Conservation (phyloP, 768 basidiomycete species). For the Lactarius indigo region DNA sequence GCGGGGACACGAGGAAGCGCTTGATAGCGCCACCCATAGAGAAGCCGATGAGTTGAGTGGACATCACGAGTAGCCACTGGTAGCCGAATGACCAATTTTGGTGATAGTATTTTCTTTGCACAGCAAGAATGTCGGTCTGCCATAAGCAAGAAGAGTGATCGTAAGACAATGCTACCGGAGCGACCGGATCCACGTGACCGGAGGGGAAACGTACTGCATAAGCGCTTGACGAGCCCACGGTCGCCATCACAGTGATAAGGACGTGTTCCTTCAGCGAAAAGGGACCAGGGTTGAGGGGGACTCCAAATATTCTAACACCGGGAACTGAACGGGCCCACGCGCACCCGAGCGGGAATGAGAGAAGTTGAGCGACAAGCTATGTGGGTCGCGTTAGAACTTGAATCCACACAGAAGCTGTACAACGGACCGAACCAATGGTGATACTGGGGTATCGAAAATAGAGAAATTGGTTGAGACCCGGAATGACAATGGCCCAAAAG, state of each 20-base stretch:
- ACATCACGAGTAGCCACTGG: constrained; percentile 77
- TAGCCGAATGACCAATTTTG: constrained; percentile 47
- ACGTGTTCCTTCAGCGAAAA: constrained; percentile 61
- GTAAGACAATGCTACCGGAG: constrained; percentile 8
- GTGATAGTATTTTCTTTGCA: constrained; percentile 66
- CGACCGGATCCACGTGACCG: not conserved
- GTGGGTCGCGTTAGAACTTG: constrained; percentile 5
- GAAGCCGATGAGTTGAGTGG: constrained; percentile 77
- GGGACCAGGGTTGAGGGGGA: constrained; percentile 68
- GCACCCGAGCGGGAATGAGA: constrained; percentile 67
- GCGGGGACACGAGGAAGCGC: constrained; percentile 69
- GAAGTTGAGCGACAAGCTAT: constrained; percentile 64
- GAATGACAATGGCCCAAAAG: constrained; percentile 60
- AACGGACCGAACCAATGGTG: constrained; percentile 32
- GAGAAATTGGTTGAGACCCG: constrained; percentile 72
- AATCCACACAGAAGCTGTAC: not conserved
- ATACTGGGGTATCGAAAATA: constrained; percentile 38
- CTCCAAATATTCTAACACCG: constrained; percentile 52
- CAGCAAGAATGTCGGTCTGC: constrained; percentile 66
- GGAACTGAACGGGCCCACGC: constrained; percentile 54
- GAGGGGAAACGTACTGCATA: constrained; percentile 38
- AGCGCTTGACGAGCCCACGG: constrained; percentile 38
- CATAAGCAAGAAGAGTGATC: not conserved
- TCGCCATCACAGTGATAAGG: constrained; percentile 45
- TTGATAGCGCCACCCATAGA: constrained; percentile 74